Conservation (phyloP, 306 rosid genomes). For the Macrotyloma uniflorum region DNA sequence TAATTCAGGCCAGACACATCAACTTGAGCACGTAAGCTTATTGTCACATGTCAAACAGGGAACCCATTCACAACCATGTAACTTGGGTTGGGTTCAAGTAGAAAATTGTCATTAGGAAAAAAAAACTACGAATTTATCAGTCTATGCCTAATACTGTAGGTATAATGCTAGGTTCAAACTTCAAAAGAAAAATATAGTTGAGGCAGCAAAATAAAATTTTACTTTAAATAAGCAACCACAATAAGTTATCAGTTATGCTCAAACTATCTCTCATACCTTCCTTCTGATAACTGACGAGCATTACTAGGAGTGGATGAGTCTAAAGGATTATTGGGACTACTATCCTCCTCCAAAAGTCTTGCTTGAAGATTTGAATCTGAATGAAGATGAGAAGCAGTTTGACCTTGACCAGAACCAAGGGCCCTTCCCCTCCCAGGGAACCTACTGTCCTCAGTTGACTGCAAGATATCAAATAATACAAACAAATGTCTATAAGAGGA, state of each 20-base stretch:
- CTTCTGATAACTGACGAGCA: slow-evolving; percentile 59
- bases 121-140: background rate
- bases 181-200: slow-evolving; percentile 2
- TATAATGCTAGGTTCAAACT: slow-evolving; percentile 25
- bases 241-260: slow-evolving; percentile 34
- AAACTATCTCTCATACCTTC: slow-evolving; percentile 61
- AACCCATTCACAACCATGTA: slow-evolving; percentile 20
- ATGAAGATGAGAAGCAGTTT: slow-evolving; percentile 50
- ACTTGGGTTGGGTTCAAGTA: background rate
- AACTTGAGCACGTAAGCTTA: background rate
- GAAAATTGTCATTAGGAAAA: slow-evolving; percentile 3
- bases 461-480: slow-evolving; percentile 41
- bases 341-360: slow-evolving; percentile 81
- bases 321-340: slow-evolving; percentile 47
- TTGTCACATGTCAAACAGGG: slow-evolving; percentile 5
- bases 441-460: slow-evolving; percentile 62
- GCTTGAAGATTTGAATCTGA: slow-evolving; percentile 84
- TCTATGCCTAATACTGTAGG: slow-evolving; percentile 16
- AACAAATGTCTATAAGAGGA: slow-evolving; percentile 22
- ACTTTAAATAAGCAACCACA: slow-evolving; percentile 18
- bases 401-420: slow-evolving; percentile 65
- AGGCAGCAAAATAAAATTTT: slow-evolving; percentile 16
- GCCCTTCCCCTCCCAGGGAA: slow-evolving; percentile 93
- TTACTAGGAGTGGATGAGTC: slow-evolving; percentile 48
- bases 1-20: slow-evolving; percentile 13